Conservation (phyloP, 306 rosid species). For the Cicer bijugum region DNA sequence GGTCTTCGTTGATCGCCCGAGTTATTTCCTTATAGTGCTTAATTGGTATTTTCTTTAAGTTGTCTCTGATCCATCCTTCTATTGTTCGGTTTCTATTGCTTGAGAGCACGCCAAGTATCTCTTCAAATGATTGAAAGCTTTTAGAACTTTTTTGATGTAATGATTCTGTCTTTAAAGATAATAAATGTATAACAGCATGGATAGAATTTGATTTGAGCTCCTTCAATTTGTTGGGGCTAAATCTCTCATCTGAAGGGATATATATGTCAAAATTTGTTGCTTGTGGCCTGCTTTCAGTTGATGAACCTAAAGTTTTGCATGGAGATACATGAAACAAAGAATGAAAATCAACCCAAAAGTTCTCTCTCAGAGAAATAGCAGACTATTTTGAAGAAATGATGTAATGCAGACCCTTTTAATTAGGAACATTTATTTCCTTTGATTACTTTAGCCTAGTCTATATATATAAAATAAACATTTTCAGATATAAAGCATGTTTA, state of each 20-base stretch:
- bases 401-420: conserved; percentile 8
- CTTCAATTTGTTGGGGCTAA: conserved; percentile 56
- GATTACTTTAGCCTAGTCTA: neutral
- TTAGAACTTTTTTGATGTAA: conserved; percentile 35
- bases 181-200: conserved; percentile 56
- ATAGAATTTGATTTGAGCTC: conserved; percentile 56
- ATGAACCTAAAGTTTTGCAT: conserved; percentile 49
- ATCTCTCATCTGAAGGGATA: conserved; percentile 72
- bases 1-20: conserved; percentile 45
- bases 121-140: conserved; percentile 57
- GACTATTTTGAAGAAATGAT: neutral
- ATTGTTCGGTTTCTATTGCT: conserved; percentile 45
- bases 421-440: neutral
- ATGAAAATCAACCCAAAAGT: conserved; percentile 23
- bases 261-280: conserved; percentile 48
- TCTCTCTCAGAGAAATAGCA: neutral
- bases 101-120: conserved; percentile 53
- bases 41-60: conserved; percentile 52
- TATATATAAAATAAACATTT: neutral
- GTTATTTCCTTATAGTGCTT: conserved; percentile 48
- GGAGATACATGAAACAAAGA: conserved; percentile 3
- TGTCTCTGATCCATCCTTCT: conserved; percentile 52
- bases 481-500: conserved; percentile 26
- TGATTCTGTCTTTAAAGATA: conserved; percentile 48
- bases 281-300: conserved; percentile 53